Evolutionary conservation across 1,284 basidiomycete species (phyloP).

Genomic region (Vanrija sp.): DNA sequence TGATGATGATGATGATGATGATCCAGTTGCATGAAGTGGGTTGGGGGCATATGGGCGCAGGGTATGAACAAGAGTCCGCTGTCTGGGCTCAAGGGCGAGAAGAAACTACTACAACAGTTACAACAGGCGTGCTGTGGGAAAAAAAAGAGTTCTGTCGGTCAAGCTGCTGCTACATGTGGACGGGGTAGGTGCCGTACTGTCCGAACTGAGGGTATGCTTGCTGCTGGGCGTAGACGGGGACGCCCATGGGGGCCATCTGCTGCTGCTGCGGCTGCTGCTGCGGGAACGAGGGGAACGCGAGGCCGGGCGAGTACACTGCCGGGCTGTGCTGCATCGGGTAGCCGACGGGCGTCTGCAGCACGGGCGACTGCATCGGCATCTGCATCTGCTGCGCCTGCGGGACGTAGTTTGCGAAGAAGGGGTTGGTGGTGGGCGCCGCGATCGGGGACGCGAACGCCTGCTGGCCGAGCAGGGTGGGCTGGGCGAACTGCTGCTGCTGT

Average conservation of each 20-base stretch:
- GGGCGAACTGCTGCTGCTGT: background rate
- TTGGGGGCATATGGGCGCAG: no score
- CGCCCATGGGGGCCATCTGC: no score
- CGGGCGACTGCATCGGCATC: background rate
- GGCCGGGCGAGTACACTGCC: no score
- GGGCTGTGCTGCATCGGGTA: no score
- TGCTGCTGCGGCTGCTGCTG: background rate
- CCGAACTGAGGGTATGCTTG: no score
- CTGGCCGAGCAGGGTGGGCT: constrained; percentile 7
- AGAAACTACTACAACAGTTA: background rate
- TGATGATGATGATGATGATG: no score
- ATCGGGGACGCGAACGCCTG: constrained; percentile 9
- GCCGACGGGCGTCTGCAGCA: background rate
- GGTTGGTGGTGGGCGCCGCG: background rate
- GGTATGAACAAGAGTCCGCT: no score
- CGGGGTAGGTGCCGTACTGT: no score
- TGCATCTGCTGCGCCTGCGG: background rate
- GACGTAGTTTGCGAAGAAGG: background rate
- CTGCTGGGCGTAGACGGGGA: no score
- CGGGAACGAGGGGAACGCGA: no score
- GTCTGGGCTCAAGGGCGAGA: background rate
- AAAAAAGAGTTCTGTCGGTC: no score
- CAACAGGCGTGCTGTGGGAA: background rate
- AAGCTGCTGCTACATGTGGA: background rate
- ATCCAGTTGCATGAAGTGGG: no score